Percentiles rank a stretch among this genome's conserved stretches.
These are phyloP conservation scores for Truncatella angustata DNA, from an alignment of 2,329 filamentous ascomycete genomes.

Conservation along the genomic window DNA sequence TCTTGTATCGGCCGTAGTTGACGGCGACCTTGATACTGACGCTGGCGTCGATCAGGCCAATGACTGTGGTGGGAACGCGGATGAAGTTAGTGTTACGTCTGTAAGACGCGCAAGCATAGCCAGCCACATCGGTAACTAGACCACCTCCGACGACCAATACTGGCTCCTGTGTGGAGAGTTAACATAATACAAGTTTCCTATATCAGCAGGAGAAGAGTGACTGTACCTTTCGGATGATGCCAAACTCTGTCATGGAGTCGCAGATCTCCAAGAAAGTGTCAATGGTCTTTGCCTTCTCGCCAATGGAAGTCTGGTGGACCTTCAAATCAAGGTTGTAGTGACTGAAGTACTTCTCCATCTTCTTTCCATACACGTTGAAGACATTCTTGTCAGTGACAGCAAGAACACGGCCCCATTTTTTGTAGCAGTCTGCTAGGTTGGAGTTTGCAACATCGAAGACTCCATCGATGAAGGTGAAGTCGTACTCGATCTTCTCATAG, in stretches of 20 bases:
- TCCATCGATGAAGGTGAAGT: slow-evolving; percentile 70
- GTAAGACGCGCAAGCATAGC: slow-evolving; percentile 71
- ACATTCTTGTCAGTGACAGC: slow-evolving; percentile 73
- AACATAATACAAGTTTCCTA: neutral
- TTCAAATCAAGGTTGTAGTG: slow-evolving; percentile 61
- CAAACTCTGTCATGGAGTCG: slow-evolving; percentile 73
- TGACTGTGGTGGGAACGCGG: slow-evolving; percentile 71
- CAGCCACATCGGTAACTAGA: slow-evolving; percentile 71
- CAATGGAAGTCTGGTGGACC: slow-evolving; percentile 72
- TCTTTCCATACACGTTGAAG: slow-evolving; percentile 63
- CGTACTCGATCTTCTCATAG: slow-evolving; percentile 75
- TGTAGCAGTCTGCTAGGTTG: slow-evolving; percentile 64
- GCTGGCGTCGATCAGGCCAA: slow-evolving; percentile 72
- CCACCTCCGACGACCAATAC: slow-evolving; percentile 67
- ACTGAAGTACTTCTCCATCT: slow-evolving; percentile 67
- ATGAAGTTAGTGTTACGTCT: slow-evolving; percentile 73
- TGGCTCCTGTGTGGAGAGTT: slow-evolving; percentile 47
- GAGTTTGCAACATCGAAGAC: slow-evolving; percentile 61
- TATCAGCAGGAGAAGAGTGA: neutral
- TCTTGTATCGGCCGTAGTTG: slow-evolving; percentile 76
- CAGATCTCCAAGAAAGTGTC: slow-evolving; percentile 68
- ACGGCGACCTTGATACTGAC: slow-evolving; percentile 78
- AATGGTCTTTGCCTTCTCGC: slow-evolving; percentile 73
- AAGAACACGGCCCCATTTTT: slow-evolving; percentile 62
- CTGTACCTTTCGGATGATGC: slow-evolving; percentile 55